These are phyloP conservation scores for Lepidium sativum DNA, from an alignment of 345 rosid species.

Conservation along the genomic window DNA sequence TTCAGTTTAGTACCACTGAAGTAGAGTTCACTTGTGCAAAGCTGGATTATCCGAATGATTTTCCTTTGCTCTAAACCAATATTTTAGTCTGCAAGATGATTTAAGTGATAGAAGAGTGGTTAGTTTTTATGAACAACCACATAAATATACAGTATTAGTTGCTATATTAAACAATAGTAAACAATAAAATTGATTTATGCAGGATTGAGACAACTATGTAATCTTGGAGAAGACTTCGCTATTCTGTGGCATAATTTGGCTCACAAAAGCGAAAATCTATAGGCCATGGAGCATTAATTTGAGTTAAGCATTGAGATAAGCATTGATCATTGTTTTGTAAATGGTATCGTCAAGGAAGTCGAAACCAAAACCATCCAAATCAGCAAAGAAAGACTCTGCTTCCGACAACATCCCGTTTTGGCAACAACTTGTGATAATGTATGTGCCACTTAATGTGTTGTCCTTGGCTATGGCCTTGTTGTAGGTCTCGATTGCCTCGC, in stretches of 20 bases:
- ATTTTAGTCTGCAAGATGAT: constrained; percentile 49
- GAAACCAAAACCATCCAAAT: no score
- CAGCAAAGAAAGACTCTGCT: no score
- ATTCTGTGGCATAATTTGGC: constrained; percentile 51
- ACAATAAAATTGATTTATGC: neutral
- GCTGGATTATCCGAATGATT: constrained; percentile 88
- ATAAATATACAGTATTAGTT: neutral
- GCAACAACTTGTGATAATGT: no score
- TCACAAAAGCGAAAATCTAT: constrained; percentile 89
- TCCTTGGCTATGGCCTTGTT: no score
- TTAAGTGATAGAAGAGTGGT: neutral
- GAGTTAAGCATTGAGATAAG: no score
- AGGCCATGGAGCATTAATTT: constrained; percentile 53
- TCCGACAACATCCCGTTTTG: no score
- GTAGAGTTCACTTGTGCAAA: constrained; percentile 54
- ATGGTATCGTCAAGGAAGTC: no score
- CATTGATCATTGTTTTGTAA: no score
- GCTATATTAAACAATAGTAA: neutral
- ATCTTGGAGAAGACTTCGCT: constrained; percentile 80
- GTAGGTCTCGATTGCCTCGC: no score
- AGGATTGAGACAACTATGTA: neutral
- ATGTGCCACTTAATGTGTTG: no score
- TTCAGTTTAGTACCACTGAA: neutral
- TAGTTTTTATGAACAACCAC: neutral
- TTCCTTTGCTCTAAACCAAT: constrained; percentile 88